Conservation (phyloP, 352 stramenopile species). For the Phytophthora pseudosyringae region DNA sequence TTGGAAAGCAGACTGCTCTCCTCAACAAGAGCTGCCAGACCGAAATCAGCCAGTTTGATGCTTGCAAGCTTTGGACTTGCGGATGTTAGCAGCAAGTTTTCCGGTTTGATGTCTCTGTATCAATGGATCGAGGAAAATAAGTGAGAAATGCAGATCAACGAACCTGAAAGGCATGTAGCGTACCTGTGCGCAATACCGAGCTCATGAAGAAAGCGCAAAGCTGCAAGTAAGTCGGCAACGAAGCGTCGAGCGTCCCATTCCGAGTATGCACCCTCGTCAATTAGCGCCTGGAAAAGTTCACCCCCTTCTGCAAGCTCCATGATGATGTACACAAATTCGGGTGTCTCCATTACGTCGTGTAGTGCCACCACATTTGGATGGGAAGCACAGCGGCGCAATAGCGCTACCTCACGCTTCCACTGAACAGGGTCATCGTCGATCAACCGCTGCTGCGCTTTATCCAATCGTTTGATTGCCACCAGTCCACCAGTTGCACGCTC, state of each 20-base stretch:
- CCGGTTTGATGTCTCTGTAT: conserved; percentile 78
- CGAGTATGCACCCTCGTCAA: conserved; percentile 77
- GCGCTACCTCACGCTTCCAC: conserved; percentile 59
- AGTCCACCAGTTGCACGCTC: conserved; percentile 37
- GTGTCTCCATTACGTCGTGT: conserved; percentile 58
- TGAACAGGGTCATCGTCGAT: conserved; percentile 19
- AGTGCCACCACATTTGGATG: conserved; percentile 69
- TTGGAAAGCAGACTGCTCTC: conserved; percentile 56
- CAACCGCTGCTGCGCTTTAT: conserved; percentile 37
- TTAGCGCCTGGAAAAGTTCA: conserved; percentile 76
- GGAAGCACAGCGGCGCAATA: conserved; percentile 53
- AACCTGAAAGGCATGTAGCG: background rate
- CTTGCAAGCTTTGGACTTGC: conserved; percentile 63
- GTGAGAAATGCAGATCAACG: background rate
- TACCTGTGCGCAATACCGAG: conserved; percentile 76
- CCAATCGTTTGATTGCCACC: conserved; percentile 73
- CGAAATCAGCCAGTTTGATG: conserved; percentile 90
- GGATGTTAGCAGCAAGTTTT: conserved; percentile 87
- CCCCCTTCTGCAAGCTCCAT: conserved; percentile 66
- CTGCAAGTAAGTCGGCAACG: conserved; percentile 54
- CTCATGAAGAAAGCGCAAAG: conserved; percentile 71
- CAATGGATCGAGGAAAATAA: conserved; percentile 20
- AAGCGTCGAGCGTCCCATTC: conserved; percentile 71
- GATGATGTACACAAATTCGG: conserved; percentile 58
- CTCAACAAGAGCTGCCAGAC: conserved; percentile 68